Conservation (phyloP, 371 early-diverging fungal genomes). For the Saksenaea vasiformis region DNA sequence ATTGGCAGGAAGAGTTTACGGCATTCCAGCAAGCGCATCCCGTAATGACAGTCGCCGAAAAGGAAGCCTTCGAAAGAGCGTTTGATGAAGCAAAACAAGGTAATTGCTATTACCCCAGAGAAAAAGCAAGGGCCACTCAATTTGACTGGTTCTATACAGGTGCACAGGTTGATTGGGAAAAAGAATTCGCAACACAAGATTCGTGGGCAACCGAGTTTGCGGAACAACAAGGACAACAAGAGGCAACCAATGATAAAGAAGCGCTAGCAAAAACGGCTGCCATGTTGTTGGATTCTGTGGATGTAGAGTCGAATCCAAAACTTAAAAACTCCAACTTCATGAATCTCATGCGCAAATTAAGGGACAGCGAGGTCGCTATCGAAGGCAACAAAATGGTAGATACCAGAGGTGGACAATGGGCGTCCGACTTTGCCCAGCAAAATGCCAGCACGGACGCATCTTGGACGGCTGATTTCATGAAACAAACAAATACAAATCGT, state of each 20-base stretch:
- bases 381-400: constrained; percentile 83
- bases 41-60: constrained; percentile 43
- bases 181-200: constrained; percentile 54
- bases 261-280: constrained; percentile 87
- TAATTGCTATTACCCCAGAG: constrained; percentile 12
- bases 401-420: constrained; percentile 32
- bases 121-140: not conserved
- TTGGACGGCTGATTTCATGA: constrained; percentile 56
- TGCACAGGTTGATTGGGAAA: constrained; percentile 46
- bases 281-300: constrained; percentile 77
- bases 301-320: constrained; percentile 80
- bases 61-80: constrained; percentile 71
- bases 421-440: constrained; percentile 47
- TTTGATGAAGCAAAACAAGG: constrained; percentile 72
- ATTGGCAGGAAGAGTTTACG: constrained; percentile 52
- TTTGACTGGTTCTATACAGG: constrained; percentile 8
- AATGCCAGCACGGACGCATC: constrained; percentile 28
- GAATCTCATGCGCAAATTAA: constrained; percentile 85
- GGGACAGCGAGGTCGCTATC: constrained; percentile 84
- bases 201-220: constrained; percentile 60
- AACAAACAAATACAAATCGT: constrained; percentile 34
- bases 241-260: constrained; percentile 38
- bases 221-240: constrained; percentile 17
- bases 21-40: constrained; percentile 26
- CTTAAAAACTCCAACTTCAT: constrained; percentile 91